Percentiles rank a stretch among this genome's conserved stretches.
Conservation (phyloP, 768 basidiomycete species). For the Naganishia antarctica region DNA sequence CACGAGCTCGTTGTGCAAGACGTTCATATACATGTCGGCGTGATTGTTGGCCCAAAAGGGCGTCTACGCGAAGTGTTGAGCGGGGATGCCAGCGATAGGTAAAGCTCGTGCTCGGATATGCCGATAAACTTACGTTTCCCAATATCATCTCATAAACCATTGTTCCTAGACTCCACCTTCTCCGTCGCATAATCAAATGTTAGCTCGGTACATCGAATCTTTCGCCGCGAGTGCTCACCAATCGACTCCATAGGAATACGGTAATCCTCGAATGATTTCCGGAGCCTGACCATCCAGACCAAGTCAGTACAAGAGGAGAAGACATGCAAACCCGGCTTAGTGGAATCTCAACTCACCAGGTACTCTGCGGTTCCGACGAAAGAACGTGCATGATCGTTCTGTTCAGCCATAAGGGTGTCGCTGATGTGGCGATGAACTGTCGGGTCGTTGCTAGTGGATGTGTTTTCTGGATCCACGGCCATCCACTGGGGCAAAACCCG, state of each 20-base stretch:
- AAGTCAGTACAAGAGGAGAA: neutral
- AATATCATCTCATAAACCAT: slow-evolving; percentile 28
- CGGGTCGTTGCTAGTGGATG: neutral
- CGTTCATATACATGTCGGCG: slow-evolving; percentile 88
- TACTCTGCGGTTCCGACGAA: slow-evolving; percentile 37
- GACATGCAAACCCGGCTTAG: neutral
- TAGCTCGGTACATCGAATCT: too few relatives aligned
- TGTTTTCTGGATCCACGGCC: neutral
- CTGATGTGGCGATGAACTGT: neutral
- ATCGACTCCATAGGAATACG: slow-evolving; percentile 90
- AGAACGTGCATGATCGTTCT: slow-evolving; percentile 18
- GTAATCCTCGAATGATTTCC: slow-evolving; percentile 85
- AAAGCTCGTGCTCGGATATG: slow-evolving; percentile 26
- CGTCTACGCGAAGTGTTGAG: slow-evolving; percentile 56
- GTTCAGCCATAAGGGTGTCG: neutral
- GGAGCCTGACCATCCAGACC: slow-evolving; percentile 57
- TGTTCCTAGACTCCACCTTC: slow-evolving; percentile 38
- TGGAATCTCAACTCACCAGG: slow-evolving; percentile 33
- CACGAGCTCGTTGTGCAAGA: slow-evolving; percentile 79
- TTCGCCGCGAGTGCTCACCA: slow-evolving; percentile 95
- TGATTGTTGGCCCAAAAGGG: slow-evolving; percentile 91
- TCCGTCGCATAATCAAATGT: neutral
- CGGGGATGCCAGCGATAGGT: slow-evolving; percentile 28
- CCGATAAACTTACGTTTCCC: slow-evolving; percentile 17
- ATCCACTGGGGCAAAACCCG: slow-evolving; percentile 21